Percentiles rank a stretch among this genome's conserved stretches.
phyloP scores from a whole-genome alignment of 768 basidiomycete genomes.

The Lepiota venenata region DNA sequence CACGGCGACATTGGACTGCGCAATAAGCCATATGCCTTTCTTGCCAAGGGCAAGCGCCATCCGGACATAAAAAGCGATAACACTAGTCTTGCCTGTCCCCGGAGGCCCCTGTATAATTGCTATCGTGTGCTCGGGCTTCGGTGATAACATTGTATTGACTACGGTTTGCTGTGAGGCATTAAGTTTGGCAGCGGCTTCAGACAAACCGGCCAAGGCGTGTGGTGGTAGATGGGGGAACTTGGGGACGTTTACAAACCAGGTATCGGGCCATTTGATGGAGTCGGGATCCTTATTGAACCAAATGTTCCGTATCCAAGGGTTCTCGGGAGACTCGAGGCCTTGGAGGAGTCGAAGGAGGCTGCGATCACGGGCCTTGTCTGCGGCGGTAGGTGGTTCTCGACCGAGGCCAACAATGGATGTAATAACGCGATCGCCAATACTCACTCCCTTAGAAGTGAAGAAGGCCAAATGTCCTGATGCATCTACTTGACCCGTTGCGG shows the following conservation, averaged over 20 bases:
- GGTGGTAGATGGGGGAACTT: neutral
- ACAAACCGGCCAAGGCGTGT: neutral
- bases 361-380: conserved; percentile 46
- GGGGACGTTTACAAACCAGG: conserved; percentile 25
- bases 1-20: conserved; percentile 85
- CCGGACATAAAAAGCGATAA: conserved; percentile 62
- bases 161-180: conserved; percentile 47
- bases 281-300: conserved; percentile 35
- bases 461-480: conserved; percentile 33
- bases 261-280: conserved; percentile 35
- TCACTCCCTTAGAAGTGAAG: conserved; percentile 18
- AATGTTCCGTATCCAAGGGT: conserved; percentile 48
- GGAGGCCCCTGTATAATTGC: conserved; percentile 55
- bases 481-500: conserved; percentile 37
- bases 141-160: conserved; percentile 45
- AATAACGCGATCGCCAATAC: conserved; percentile 14
- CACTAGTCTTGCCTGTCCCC: conserved; percentile 72
- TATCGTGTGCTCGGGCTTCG: conserved; percentile 30
- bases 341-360: conserved; percentile 42
- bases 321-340: conserved; percentile 32
- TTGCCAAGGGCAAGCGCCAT: conserved; percentile 35
- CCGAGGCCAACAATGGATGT: conserved; percentile 40
- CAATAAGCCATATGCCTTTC: conserved; percentile 72
- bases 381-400: conserved; percentile 51
- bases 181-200: conserved; percentile 19